Evolutionary conservation across 2,329 filamentous ascomycete species (phyloP).

Genomic region (Colletotrichum sp.): DNA sequence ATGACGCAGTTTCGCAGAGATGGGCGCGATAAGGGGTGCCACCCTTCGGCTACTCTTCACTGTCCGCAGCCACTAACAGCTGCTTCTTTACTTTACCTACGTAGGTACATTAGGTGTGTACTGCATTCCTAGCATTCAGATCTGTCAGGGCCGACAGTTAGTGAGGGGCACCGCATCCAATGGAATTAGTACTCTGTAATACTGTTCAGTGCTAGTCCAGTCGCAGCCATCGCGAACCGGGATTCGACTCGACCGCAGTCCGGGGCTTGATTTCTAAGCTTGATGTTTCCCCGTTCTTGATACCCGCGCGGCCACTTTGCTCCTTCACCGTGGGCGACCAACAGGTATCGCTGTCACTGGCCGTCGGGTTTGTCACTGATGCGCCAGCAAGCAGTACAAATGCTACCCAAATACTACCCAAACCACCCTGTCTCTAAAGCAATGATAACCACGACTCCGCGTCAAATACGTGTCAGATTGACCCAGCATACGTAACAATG

Average conservation of each 20-base stretch:
- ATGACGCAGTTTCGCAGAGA: slow-evolving; percentile 17
- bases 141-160: background rate
- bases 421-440: background rate
- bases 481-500: background rate
- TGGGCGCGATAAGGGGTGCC: slow-evolving; percentile 10
- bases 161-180: background rate
- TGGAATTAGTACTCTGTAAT: background rate
- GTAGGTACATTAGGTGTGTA: background rate
- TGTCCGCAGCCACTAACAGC: background rate
- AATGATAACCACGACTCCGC: background rate
- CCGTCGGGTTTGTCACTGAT: background rate
- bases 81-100: background rate
- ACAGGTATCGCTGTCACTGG: background rate
- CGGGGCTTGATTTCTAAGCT: slow-evolving; percentile 14
- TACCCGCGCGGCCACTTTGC: slow-evolving; percentile 8
- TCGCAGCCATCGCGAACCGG: background rate
- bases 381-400: background rate
- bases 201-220: background rate
- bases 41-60: background rate
- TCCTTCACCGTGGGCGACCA: background rate
- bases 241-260: background rate
- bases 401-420: background rate
- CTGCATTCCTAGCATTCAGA: background rate
- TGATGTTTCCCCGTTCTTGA: background rate
- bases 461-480: background rate